A percentile compares a stretch with the other conserved stretches of the same genome.
Conservation (phyloP, 2,329 filamentous ascomycete genomes). For the Alternaria sp. region DNA sequence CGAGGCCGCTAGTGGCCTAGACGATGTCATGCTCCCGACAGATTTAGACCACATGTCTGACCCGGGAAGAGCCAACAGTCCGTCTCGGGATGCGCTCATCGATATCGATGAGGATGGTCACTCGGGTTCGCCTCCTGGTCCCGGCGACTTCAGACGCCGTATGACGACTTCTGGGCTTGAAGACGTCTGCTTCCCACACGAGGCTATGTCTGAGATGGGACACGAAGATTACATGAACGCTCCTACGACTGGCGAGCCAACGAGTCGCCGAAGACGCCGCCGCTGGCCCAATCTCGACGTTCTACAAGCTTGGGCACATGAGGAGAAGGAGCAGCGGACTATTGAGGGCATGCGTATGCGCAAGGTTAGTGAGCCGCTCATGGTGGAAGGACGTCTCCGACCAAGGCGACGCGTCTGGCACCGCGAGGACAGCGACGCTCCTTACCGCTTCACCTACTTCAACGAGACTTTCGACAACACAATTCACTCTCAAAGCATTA, state of each 20-base stretch:
- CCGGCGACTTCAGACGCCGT: slow-evolving; percentile 42
- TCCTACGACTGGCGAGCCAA: slow-evolving; percentile 55
- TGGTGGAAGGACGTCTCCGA: slow-evolving; percentile 87
- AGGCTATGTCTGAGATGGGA: slow-evolving; percentile 78
- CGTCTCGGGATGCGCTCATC: slow-evolving; percentile 58
- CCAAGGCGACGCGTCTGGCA: slow-evolving; percentile 84
- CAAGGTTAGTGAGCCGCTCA: slow-evolving; percentile 90
- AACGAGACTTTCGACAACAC: slow-evolving; percentile 97
- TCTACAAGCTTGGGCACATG: slow-evolving; percentile 86
- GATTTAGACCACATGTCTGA: slow-evolving; percentile 58
- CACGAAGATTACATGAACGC: slow-evolving; percentile 73
- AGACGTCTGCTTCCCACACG: slow-evolving; percentile 91
- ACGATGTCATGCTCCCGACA: slow-evolving; percentile 74
- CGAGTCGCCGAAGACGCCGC: slow-evolving; percentile 58
- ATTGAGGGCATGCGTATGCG: slow-evolving; percentile 82
- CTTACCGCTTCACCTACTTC: slow-evolving; percentile 97
- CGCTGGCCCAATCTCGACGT: slow-evolving; percentile 88
- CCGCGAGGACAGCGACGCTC: slow-evolving; percentile 84
- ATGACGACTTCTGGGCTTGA: slow-evolving; percentile 71
- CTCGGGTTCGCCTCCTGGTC: slow-evolving; percentile 43
- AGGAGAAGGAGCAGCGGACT: slow-evolving; percentile 87
- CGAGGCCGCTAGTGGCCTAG: slow-evolving; percentile 61
- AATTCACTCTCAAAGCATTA: slow-evolving; percentile 94
- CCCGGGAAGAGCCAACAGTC: slow-evolving; percentile 24
- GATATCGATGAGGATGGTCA: slow-evolving; percentile 65